Base-by-base conservation (phyloP, 805 yeast genomes). In the Spathaspora girioi region DNA sequence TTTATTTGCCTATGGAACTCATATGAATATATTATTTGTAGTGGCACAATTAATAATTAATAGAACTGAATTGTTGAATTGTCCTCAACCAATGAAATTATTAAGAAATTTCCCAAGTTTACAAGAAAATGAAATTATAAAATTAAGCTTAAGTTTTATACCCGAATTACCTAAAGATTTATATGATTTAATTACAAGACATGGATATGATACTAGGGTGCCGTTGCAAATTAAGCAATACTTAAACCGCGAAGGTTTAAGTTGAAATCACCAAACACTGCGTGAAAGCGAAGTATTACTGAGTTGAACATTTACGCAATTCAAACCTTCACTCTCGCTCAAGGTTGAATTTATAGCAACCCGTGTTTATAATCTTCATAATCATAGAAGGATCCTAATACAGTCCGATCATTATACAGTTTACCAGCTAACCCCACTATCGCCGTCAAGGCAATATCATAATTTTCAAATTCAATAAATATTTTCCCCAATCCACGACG, bases 1-100 rank as follows among this genome's bases (percentile, higher is more conserved):
- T 57, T 69, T 90, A 59, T 87, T 91, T 67, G 96, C 97, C 3
- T 91, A 89, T 60, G 97, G 97, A 0, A 82, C 87, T 17, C 97
- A 92, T 61, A 78, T 90, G 84, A 91, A 92, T 67, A 79, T 92
- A 27, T 71, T 92, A 38, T 87, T 90, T 57, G 82, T 91, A 2
- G 89, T 90, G 8, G 93, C 97, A 1, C 96, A 89, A 63, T 69
- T 91, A 19, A 82, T 88, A 4, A 72, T 86, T 42, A 84, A 87
- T 53, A 73, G 97, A 51, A 78, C 83, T 9, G 69, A 76, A 29
- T 69, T 91, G n/a, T 65, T 92, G 50, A 70, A 69, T 14, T 76
- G 86, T 8, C 67, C 65, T 26, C 86, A 78, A 56, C 97, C 97
- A 11, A 90, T 90, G 89, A 75, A 82, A 43, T 64, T 87, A 17